A percentile compares a stretch with the other conserved stretches of the same genome.
Evolutionary conservation across 2,329 filamentous ascomycete species (phyloP).

Genomic region (Aspergillus quadricinctus): DNA sequence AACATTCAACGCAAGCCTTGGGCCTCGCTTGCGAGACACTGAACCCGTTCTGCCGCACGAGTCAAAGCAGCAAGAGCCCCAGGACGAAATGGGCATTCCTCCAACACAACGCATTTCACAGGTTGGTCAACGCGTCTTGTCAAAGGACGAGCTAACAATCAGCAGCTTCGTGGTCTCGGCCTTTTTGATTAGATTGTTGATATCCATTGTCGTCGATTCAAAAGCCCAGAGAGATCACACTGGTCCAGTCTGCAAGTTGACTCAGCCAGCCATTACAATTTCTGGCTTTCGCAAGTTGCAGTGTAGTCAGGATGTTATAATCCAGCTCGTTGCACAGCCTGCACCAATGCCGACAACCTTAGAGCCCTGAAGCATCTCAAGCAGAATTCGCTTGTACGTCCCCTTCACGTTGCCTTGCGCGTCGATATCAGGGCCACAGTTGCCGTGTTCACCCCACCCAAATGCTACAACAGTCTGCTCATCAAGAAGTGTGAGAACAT

Average conservation of each 20-base stretch:
- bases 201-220: neutral
- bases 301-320: conserved; percentile 39
- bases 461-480: conserved; percentile 70
- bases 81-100: conserved; percentile 38
- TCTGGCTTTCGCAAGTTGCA: neutral
- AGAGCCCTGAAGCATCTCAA: conserved; percentile 49
- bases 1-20: conserved; percentile 25
- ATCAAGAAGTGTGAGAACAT: conserved; percentile 68
- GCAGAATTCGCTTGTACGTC: conserved; percentile 63
- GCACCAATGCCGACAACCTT: conserved; percentile 64
- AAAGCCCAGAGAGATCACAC: neutral
- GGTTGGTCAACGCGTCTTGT: conserved; percentile 23
- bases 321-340: conserved; percentile 89
- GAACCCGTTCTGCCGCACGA: conserved; percentile 21
- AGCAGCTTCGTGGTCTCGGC: conserved; percentile 34
- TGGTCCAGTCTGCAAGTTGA: neutral
- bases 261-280: neutral
- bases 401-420: conserved; percentile 64
- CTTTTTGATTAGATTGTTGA: conserved; percentile 38
- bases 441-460: conserved; percentile 98
- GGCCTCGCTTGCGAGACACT: conserved; percentile 31
- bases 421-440: conserved; percentile 70
- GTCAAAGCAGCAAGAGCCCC: conserved; percentile 8
- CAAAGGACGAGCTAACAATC: conserved; percentile 16
- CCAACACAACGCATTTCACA: conserved; percentile 49